A percentile compares a stretch with the other conserved stretches of the same genome.
Evolutionary conservation across 176 grass and related monocot genomes (phyloP).

Genomic region (Lolium multiflorum): DNA sequence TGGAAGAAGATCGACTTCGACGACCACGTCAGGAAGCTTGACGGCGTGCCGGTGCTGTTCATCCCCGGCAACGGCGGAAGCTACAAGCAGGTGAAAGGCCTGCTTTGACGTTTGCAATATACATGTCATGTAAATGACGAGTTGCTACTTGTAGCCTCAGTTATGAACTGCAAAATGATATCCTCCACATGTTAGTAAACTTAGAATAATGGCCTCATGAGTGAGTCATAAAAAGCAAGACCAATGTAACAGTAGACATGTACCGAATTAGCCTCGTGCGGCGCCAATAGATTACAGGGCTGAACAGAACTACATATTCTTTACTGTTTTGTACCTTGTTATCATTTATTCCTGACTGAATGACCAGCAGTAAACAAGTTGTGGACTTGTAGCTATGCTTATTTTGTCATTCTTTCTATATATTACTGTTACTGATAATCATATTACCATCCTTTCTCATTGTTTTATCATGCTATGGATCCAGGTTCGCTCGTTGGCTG

Average conservation of each 20-base stretch:
- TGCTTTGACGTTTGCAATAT: not conserved
- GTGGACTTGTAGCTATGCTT: constrained; percentile 23
- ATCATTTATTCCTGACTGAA: not conserved
- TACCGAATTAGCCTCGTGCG: not conserved
- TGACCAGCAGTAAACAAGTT: not conserved
- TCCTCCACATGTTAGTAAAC: not conserved
- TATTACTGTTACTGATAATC: constrained; percentile 26
- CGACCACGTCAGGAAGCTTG: constrained; percentile 68
- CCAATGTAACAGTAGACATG: not conserved
- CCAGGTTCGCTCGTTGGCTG: constrained; percentile 90
- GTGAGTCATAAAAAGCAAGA: not conserved
- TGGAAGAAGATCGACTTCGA: constrained; percentile 96
- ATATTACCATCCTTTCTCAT: not conserved
- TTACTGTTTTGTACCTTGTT: not conserved
- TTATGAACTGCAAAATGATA: not conserved
- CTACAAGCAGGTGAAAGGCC: constrained; percentile 76
- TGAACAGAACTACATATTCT: not conserved
- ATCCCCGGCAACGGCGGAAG: constrained; percentile 97
- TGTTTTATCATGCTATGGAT: constrained; percentile 31
- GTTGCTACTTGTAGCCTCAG: not conserved
- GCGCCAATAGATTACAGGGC: not conserved
- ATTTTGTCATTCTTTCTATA: not conserved
- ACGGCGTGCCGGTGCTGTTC: constrained; percentile 85
- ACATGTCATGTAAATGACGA: not conserved
- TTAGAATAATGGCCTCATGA: not conserved